Evolutionary conservation across 139 green algal species (phyloP).

Genomic region (Axilococcus clingmanii): DNA sequence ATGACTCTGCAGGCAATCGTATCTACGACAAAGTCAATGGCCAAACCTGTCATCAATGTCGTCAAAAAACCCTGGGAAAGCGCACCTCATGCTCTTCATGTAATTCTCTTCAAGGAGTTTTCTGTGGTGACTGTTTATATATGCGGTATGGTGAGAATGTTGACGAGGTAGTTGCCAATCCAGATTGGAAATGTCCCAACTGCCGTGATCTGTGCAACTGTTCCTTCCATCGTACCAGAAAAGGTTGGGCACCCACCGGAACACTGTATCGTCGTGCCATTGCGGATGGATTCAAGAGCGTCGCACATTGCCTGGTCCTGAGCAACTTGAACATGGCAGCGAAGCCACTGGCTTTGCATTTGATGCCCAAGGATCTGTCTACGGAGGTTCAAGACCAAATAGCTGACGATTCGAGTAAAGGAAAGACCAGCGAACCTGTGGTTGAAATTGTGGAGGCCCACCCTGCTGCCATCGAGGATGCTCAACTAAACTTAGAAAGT

Average conservation of each 20-base stretch:
- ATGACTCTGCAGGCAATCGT: slow-evolving; percentile 14
- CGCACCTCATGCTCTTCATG: slow-evolving; percentile 21
- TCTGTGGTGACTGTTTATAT: slow-evolving; percentile 75
- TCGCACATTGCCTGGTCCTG: slow-evolving; percentile 68
- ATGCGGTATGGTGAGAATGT: slow-evolving; percentile 70
- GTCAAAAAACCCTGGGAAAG: slow-evolving; percentile 26
- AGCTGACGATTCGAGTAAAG: neutral
- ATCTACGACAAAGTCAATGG: slow-evolving; percentile 24
- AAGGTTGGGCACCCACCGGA: slow-evolving; percentile 53
- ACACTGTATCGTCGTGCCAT: slow-evolving; percentile 43
- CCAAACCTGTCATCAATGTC: slow-evolving; percentile 25
- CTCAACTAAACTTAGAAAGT: too few species aligned
- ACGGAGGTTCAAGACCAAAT: neutral
- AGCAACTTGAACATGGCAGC: slow-evolving; percentile 29
- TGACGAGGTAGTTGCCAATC: slow-evolving; percentile 35
- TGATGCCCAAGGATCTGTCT: neutral
- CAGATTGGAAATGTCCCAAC: slow-evolving; percentile 52
- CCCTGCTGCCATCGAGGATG: neutral
- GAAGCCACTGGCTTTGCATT: neutral
- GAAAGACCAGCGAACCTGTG: neutral
- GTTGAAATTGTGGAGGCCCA: neutral
- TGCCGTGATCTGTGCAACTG: slow-evolving; percentile 80
- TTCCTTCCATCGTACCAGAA: slow-evolving; percentile 45
- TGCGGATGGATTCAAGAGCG: slow-evolving; percentile 39
- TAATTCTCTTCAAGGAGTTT: slow-evolving; percentile 36